phyloP scores from a whole-genome alignment of 345 rosid genomes.

The Streptanthus diversifolius region DNA sequence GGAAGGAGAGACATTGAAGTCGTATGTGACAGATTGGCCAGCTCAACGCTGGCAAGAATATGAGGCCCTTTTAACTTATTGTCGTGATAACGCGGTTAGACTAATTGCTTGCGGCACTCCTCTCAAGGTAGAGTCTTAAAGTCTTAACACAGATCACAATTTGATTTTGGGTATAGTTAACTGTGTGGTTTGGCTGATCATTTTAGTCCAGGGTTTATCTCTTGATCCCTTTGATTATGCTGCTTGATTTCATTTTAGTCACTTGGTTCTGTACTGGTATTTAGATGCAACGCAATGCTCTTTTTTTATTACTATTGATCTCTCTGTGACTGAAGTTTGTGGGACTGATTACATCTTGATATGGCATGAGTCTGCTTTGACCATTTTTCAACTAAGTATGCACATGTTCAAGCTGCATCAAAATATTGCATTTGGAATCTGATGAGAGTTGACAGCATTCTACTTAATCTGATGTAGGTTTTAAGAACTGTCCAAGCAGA shows the following conservation, averaged over 20 bases:
- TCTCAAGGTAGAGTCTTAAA: constrained; percentile 50
- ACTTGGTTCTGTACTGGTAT: not conserved
- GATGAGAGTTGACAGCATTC: constrained; percentile 6
- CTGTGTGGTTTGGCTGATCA: not conserved
- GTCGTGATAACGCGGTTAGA: constrained; percentile 67
- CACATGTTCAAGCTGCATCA: constrained; percentile 7
- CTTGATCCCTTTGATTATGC: not conserved
- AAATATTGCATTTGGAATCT: not conserved
- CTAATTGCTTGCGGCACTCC: constrained; percentile 91
- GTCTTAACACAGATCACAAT: not conserved
- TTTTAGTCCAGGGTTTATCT: not conserved
- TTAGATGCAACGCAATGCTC: not conserved
- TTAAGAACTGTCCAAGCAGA: constrained; percentile 89
- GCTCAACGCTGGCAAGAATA: constrained; percentile 77
- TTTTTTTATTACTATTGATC: not conserved
- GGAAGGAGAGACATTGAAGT: constrained; percentile 69
- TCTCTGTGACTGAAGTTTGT: not conserved
- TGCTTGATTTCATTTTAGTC: not conserved
- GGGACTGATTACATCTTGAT: not conserved
- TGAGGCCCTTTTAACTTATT: constrained; percentile 75
- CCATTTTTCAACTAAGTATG: constrained; percentile 1
- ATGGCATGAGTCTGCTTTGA: constrained; percentile 7
- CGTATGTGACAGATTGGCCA: constrained; percentile 63
- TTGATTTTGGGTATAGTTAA: not conserved
- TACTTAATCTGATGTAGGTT: constrained; percentile 44